A percentile compares a stretch with the other conserved stretches of the same genome.
These are phyloP conservation scores for Xanthoconium purpureum DNA, from an alignment of 768 basidiomycete genomes.

Conservation along the genomic window DNA sequence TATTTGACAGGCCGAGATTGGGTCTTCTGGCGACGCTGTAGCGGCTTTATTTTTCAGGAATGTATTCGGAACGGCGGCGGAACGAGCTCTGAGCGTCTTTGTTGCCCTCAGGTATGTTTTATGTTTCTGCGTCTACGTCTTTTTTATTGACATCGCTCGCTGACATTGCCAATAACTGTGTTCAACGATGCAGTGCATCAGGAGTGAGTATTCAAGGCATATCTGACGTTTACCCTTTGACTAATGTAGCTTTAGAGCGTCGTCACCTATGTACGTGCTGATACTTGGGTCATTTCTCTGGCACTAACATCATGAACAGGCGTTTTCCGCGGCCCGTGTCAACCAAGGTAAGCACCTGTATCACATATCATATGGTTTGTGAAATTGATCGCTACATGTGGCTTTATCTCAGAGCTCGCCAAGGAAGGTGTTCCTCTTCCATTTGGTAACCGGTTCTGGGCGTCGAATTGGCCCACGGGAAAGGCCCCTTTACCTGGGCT, in stretches of 20 bases:
- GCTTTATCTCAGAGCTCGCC: conserved; percentile 43
- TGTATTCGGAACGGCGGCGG: conserved; percentile 51
- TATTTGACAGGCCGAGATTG: conserved; percentile 28
- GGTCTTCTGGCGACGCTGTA: conserved; percentile 48
- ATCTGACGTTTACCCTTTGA: not conserved
- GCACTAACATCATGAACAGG: conserved; percentile 28
- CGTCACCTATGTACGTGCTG: conserved; percentile 25
- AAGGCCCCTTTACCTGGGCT: conserved; percentile 54
- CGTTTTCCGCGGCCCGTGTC: conserved; percentile 46
- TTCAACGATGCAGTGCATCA: conserved; percentile 29
- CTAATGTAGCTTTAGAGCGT: conserved; percentile 22
- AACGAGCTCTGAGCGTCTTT: conserved; percentile 51
- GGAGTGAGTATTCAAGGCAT: conserved; percentile 21
- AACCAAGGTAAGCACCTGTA: conserved; percentile 41
- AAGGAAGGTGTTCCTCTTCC: conserved; percentile 62
- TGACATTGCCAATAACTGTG: not conserved
- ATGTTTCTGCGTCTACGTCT: conserved; percentile 26
- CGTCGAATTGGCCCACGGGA: conserved; percentile 58
- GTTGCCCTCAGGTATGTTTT: conserved; percentile 29
- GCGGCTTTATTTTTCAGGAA: conserved; percentile 49
- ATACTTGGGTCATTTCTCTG: not conserved
- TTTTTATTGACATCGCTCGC: not conserved
- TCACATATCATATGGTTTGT: not conserved
- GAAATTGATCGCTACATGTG: not conserved
- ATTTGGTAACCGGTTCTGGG: conserved; percentile 57